Base-by-base conservation (phyloP, 1,284 basidiomycete species). In the Kwoniella shivajii region DNA sequence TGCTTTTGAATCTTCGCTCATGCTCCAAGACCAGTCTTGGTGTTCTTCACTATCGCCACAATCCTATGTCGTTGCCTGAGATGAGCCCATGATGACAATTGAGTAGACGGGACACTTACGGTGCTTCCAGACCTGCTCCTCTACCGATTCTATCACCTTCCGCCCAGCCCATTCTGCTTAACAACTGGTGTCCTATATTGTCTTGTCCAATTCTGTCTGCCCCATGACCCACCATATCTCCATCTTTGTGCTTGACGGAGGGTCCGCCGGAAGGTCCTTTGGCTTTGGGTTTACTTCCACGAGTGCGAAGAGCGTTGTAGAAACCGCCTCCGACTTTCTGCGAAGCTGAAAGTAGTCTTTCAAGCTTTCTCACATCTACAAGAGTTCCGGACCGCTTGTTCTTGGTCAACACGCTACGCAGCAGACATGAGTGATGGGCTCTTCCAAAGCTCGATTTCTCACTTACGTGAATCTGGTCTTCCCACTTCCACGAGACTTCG, bases 401-500 rank as follows among this genome's bases (percentile, higher is more conserved):
- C 80, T 88, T 88, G 47, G 72, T 80, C 68, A 94, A 75, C 43
- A 86, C 88, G 31, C 86, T 89, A 73, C 84, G 86, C 5, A 4
- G 37, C 27, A 7, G 30, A 41, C 30, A 13, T 7, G 27, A 6
- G 43, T 45, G 16, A 18, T 30, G 11, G 14, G 16, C 16, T 24
- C 16, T 31, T 24, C n/a, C 27, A 11, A 30, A 29, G 7, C n/a
- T 11, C 11, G 2, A 47, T 24, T 22, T 27, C 24, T 13, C 9
- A 73, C 77, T 68, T 59, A 79, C 76, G 77, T 75, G 70, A 79
- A 80, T 57, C 92, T 79, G 39, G 67, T 69, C 16, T 76, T 73
- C 0, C 86, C 90, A 10, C 81, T 80, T 0, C 90, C 90, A 60
- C 86, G 85, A 67, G 88, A 90, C 63, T 82, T 70, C 59, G 88